phyloP scores from a whole-genome alignment of 1,139 yeast genomes.

The Geotrichum reessii region DNA sequence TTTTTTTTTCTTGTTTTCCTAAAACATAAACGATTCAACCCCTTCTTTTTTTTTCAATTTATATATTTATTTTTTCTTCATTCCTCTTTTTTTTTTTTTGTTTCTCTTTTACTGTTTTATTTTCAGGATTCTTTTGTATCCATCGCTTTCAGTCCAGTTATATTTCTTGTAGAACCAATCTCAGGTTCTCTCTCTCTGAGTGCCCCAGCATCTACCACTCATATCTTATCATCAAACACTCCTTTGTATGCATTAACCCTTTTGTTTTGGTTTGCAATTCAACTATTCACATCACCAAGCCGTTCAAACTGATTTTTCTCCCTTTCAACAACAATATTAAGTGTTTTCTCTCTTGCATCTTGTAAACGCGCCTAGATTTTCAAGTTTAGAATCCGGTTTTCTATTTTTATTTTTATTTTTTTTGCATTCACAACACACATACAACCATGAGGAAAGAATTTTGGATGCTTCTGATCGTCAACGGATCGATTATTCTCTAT shows the following conservation, averaged over 20 bases:
- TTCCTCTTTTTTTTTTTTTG: not conserved
- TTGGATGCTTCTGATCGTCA: constrained; percentile 28
- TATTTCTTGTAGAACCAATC: too few relatives aligned
- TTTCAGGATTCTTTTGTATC: not conserved
- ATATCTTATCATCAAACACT: too few relatives aligned
- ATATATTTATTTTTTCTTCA: not conserved
- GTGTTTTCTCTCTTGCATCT: too few relatives aligned
- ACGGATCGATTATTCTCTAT: constrained; percentile 44
- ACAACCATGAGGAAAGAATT: constrained; percentile 29
- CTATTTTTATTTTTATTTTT: not conserved
- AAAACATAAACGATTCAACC: too few relatives aligned
- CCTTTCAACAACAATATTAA: too few relatives aligned
- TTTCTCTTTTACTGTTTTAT: not conserved
- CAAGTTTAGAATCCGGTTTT: not conserved
- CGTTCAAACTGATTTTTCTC: too few relatives aligned
- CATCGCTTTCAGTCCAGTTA: not conserved
- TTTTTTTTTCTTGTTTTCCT: too few relatives aligned
- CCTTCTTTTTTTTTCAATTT: not conserved
- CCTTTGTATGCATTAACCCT: too few relatives aligned
- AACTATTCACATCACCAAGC: too few relatives aligned
- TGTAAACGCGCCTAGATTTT: not conserved
- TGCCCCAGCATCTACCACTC: too few relatives aligned
- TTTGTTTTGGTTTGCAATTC: too few relatives aligned
- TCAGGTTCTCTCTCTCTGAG: too few relatives aligned
- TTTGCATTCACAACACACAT: not conserved